These are phyloP conservation scores for Saturnispora ahearnii DNA, from an alignment of 805 yeast species.

Conservation along the genomic window DNA sequence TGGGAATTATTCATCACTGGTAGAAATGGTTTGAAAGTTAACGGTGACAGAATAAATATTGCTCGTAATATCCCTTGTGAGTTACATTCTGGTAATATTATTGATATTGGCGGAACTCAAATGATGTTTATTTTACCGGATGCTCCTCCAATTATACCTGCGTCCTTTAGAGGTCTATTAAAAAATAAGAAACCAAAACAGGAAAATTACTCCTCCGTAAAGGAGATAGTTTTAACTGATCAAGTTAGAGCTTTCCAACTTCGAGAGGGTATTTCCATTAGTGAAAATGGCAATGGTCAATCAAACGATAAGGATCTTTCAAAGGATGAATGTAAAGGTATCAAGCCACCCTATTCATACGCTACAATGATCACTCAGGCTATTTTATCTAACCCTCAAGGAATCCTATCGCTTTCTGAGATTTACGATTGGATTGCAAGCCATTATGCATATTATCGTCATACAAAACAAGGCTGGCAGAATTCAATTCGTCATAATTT, in stretches of 20 bases:
- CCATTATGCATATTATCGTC: constrained; percentile 86
- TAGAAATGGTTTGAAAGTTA: constrained; percentile 89
- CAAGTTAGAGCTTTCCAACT: constrained; percentile 40
- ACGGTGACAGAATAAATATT: constrained; percentile 46
- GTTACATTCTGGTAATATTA: constrained; percentile 76
- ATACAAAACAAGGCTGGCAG: constrained; percentile 96
- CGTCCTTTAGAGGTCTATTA: constrained; percentile 34
- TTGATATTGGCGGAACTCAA: constrained; percentile 95
- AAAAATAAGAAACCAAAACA: constrained; percentile 17
- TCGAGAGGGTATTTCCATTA: constrained; percentile 9
- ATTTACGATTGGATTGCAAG: constrained; percentile 85
- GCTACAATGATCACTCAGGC: constrained; percentile 99
- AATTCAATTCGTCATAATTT: constrained; percentile 93
- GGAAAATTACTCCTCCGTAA: not conserved
- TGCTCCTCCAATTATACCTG: constrained; percentile 61
- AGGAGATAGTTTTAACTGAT: not conserved
- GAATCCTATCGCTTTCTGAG: constrained; percentile 81
- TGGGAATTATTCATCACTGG: constrained; percentile 87
- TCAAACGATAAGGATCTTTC: constrained; percentile 50
- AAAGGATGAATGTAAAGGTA: constrained; percentile 83
- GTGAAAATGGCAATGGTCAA: constrained; percentile 8
- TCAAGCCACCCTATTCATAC: constrained; percentile 94
- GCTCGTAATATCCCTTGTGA: constrained; percentile 37
- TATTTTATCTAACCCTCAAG: constrained; percentile 78
- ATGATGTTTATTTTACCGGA: constrained; percentile 99